A percentile compares a stretch with the other conserved stretches of the same genome.
Evolutionary conservation across 2,329 filamentous ascomycete genomes (phyloP).

Genomic region (Aspergillus puulaauensis): DNA sequence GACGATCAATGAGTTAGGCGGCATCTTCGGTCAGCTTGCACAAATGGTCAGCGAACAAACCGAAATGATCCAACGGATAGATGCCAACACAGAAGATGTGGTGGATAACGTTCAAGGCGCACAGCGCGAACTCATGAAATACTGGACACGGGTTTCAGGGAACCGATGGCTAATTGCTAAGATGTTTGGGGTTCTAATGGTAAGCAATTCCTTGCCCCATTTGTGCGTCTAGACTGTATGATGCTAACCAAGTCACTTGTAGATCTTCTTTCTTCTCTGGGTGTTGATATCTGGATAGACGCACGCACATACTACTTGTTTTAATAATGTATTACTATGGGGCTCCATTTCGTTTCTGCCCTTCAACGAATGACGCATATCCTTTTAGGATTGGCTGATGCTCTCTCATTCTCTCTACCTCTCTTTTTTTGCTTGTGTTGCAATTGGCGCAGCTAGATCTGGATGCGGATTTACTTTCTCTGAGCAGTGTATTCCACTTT

Average conservation of each 20-base stretch:
- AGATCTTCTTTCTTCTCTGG: conserved; percentile 80
- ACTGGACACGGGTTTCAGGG: conserved; percentile 90
- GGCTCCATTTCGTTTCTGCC: conserved; percentile 15
- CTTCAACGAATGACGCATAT: conserved; percentile 20
- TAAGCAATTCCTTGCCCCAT: conserved; percentile 25
- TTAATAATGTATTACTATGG: conserved; percentile 35
- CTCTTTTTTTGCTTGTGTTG: conserved; percentile 10
- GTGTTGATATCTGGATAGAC: conserved; percentile 57
- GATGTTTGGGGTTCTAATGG: conserved; percentile 80
- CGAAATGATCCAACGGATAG: conserved; percentile 96
- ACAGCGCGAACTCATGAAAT: conserved; percentile 91
- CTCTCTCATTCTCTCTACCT: conserved; percentile 14
- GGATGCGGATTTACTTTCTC: conserved; percentile 3
- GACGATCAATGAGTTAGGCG: conserved; percentile 87
- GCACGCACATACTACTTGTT: conserved; percentile 18
- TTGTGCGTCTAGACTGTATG: background rate
- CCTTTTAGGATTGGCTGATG: conserved; percentile 3
- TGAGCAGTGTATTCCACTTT: conserved; percentile 2
- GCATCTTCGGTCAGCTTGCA: conserved; percentile 91
- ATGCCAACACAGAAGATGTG: conserved; percentile 95
- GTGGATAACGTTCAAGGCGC: conserved; percentile 98
- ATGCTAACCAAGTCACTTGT: background rate
- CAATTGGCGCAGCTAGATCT: conserved; percentile 24
- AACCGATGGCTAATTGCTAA: conserved; percentile 94
- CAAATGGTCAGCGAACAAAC: conserved; percentile 97